Conservation (phyloP, 257 asterid species). For the Sherardia arvensis region DNA sequence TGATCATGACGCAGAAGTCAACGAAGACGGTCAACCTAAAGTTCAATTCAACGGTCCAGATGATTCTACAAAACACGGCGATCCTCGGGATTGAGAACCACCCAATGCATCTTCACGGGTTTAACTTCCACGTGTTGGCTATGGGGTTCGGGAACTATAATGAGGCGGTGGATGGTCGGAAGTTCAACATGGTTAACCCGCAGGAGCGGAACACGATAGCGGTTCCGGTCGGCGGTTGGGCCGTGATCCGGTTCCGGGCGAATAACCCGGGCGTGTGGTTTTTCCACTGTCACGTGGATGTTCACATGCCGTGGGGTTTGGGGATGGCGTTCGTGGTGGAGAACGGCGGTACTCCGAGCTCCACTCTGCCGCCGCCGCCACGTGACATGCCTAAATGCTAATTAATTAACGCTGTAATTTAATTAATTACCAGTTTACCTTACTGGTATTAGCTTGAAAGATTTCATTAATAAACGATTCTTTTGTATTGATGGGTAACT, state of each 20-base stretch:
- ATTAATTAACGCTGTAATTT: neutral
- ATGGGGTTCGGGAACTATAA: constrained; percentile 24
- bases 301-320: constrained; percentile 71
- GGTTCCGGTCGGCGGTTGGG: constrained; percentile 26
- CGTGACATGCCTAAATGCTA: constrained; percentile 55
- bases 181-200: constrained; percentile 16
- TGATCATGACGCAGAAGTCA: constrained; percentile 16
- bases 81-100: constrained; percentile 10
- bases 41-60: constrained; percentile 18
- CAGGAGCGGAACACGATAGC: constrained; percentile 21
- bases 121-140: constrained; percentile 18
- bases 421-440: no score
- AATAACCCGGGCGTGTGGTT: constrained; percentile 54
- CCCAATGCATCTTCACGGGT: constrained; percentile 24
- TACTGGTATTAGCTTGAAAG: no score
- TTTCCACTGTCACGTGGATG: constrained; percentile 74
- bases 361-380: constrained; percentile 68
- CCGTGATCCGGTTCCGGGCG: constrained; percentile 20
- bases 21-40: constrained; percentile 16
- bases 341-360: constrained; percentile 51
- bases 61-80: constrained; percentile 22
- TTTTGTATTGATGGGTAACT: no score
- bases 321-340: constrained; percentile 52
- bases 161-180: neutral
- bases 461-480: neutral